Base-by-base conservation (phyloP, 1,284 basidiomycete genomes). In the Papiliotrema nemorosa region DNA sequence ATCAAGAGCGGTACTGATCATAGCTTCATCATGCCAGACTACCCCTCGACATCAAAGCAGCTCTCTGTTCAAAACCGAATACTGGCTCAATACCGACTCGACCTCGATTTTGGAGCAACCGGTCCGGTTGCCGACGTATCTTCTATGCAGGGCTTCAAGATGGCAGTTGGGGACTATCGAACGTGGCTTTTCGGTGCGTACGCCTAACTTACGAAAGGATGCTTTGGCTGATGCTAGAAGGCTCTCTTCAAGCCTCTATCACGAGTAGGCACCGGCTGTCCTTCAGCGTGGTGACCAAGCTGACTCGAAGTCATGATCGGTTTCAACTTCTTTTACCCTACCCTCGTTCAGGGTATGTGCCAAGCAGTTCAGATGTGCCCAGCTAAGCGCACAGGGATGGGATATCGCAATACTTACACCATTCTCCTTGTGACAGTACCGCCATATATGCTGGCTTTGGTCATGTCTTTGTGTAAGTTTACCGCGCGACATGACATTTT, bases 311-410 rank as follows among this genome's bases (percentile, higher is more conserved):
- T 37, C 39, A 45, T 44, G 41, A 44, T 50, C 21, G 41, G 48
- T 14, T 50, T 50, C 42, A 50, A 50, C 48, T 50, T 43, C 21
- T 50, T 50, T 41, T 50, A 50, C 27, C 48, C 48, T 5, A 50
- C 48, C 1, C 41, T 50, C 7, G 38, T 50, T 34, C 18, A 50
- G 48, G 47, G 47, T 7, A 29, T 50, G n/a, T 29, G 47, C 20
- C 43, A 29, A 27, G 34, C 12, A 13, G 33, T 26, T 25, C 16
- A 36, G 24, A 44, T 31, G 18, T n/a, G n/a, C n/a, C n/a, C n/a
- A n/a, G n/a, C n/a, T n/a, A n/a, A n/a, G n/a, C n/a, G n/a, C n/a
- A n/a, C n/a, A n/a, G 29, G 29, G 29, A 7, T 31, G 9, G 29
- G 29, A 31, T 31, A 31, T 14, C 7, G 9, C 29, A 31, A 31